Evolutionary conservation across 306 rosid species (phyloP), one percentile per base, ranked within the genome.

Genomic region (Gynostemma pentaphyllum): DNA sequence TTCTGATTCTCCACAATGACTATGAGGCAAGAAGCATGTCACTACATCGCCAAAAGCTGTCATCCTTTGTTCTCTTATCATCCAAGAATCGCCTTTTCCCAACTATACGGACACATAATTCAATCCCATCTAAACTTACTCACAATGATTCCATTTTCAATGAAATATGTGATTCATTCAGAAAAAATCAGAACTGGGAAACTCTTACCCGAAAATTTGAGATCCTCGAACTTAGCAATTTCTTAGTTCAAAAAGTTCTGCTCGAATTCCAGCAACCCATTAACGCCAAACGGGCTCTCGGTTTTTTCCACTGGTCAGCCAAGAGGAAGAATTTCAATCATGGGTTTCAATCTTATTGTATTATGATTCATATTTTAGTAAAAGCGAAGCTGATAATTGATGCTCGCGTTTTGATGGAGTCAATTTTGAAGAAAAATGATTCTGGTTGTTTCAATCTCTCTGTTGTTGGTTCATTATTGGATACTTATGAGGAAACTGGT

Each of bases 281-380:
- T 28, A 90, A 87, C 55, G 96, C 95, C 21, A 80, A 72, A 72
- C 53, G 78, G 1, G 97, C 97, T 23, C 71, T 87, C 28, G 69
- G 82, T 46, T 87, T 90, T 79, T 87, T 90, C 78, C 96, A 90
- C 22, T 87, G 96, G 96, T 80, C 82, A 11, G 50, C 84, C 2
- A 74, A 61, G 64, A 71, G 48, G 65, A 81, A 68, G n/a, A 49
- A 37, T 32, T 66, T 81, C 49, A 70, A 78, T 26, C 96, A 81
- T 64, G 78, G 81, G 26, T 13, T 77, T 57, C 79, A 67, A 44
- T 74, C 89, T 9, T 90, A 85, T 68, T 68, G 73, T 47, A 40
- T 85, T 14, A 62, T 75, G 68, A 79, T 87, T 51, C 79, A 90
- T 57, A 76, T 81, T 72, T 49, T 83, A 26, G 81, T 82, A 45